Conservation (phyloP, 1,284 basidiomycete species). For the Abortiporus biennis region DNA sequence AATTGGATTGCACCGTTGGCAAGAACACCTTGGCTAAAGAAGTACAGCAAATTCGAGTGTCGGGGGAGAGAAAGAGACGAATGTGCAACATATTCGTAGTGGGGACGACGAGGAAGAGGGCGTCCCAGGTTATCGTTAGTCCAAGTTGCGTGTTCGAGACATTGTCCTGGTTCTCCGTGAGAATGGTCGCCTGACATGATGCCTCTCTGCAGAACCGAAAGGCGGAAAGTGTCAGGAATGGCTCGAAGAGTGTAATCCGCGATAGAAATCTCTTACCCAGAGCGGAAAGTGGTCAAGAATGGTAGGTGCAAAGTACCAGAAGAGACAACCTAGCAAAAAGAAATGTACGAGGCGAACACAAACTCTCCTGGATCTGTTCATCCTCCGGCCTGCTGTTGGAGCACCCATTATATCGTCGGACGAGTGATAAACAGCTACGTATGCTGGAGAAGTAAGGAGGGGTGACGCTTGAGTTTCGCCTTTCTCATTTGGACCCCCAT, state of each 20-base stretch:
- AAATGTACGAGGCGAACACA: not conserved
- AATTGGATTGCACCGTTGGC: constrained; percentile 20
- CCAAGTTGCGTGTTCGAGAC: constrained; percentile 7
- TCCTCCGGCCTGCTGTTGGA: not conserved
- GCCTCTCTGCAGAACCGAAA: no score
- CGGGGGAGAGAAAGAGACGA: constrained; percentile 19
- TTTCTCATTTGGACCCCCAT: no score
- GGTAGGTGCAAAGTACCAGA: constrained; percentile 2
- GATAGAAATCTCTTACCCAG: no score
- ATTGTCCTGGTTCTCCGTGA: no score
- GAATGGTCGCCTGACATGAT: no score
- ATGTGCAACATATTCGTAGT: constrained; percentile 12
- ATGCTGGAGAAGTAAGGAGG: no score
- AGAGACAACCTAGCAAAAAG: not conserved
- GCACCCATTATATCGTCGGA: not conserved
- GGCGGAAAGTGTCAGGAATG: no score
- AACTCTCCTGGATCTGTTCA: not conserved
- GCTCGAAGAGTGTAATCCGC: no score
- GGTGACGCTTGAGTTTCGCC: no score
- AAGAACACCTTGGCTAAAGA: constrained; percentile 17
- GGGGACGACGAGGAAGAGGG: not conserved
- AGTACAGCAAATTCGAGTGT: constrained; percentile 20
- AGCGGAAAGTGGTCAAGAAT: no score
- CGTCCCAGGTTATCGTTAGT: constrained; percentile 1
- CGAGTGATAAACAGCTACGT: not conserved